Evolutionary conservation across 768 basidiomycete species (phyloP).

Genomic region (Boletus pseudo-olivaceus): DNA sequence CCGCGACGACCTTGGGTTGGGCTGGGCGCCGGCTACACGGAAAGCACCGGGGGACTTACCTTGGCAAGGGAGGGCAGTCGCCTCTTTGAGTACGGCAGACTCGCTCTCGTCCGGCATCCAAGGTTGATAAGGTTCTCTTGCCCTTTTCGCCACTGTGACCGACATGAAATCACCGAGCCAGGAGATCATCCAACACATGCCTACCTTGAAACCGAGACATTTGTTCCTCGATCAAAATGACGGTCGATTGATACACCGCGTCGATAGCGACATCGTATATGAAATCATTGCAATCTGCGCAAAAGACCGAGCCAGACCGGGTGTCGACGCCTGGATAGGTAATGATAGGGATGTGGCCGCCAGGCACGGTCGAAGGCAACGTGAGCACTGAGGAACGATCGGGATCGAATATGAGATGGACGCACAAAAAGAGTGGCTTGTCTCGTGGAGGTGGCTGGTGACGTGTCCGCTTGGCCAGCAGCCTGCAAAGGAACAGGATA

Average conservation of each 20-base stretch:
- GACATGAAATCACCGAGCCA: neutral
- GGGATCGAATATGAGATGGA: constrained; percentile 13
- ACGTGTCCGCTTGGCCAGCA: constrained; percentile 68
- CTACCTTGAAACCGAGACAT: constrained; percentile 51
- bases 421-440: constrained; percentile 66
- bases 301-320: constrained; percentile 72
- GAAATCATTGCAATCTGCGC: constrained; percentile 70
- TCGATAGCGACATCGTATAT: constrained; percentile 59
- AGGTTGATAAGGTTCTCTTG: constrained; percentile 45
- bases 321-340: constrained; percentile 61
- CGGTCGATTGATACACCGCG: constrained; percentile 39
- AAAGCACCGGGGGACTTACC: constrained; percentile 36
- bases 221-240: constrained; percentile 57
- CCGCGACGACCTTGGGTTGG: constrained; percentile 65
- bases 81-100: constrained; percentile 43
- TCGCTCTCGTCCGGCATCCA: constrained; percentile 49
- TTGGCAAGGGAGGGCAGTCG: constrained; percentile 65
- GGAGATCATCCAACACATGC: neutral
- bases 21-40: neutral
- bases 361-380: neutral
- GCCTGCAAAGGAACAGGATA: constrained; percentile 66
- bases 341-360: neutral
- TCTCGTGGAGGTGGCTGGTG: constrained; percentile 50
- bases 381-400: neutral
- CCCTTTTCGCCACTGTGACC: constrained; percentile 35